Conservation (phyloP, 805 yeast species). For the Metschnikowia matae region DNA sequence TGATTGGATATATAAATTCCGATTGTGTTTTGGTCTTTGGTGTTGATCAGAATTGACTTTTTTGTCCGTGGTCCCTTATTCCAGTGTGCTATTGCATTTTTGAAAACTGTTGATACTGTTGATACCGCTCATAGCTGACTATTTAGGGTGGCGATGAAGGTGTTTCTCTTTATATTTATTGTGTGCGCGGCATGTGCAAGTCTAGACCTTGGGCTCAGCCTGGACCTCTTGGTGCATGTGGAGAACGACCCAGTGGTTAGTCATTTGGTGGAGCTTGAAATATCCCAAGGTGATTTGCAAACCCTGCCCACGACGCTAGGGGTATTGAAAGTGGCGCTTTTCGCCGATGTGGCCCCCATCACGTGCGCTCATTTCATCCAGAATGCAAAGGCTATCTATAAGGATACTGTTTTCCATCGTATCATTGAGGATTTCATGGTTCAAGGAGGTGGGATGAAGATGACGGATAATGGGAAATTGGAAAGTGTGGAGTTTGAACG, state of each 20-base stretch:
- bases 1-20: too few relatives aligned
- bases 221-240: constrained; percentile 20
- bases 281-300: constrained; percentile 26
- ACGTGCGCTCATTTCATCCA: constrained; percentile 36
- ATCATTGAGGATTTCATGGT: constrained; percentile 34
- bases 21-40: too few relatives aligned
- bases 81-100: too few relatives aligned
- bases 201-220: constrained; percentile 10
- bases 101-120: too few relatives aligned
- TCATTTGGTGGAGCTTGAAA: constrained; percentile 41
- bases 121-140: not conserved
- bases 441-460: constrained; percentile 34
- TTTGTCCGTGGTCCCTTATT: too few relatives aligned
- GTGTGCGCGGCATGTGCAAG: constrained; percentile 1
- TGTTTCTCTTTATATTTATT: constrained; percentile 5
- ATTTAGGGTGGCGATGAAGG: not conserved
- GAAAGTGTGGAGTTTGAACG: constrained; percentile 23
- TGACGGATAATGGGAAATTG: constrained; percentile 14
- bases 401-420: constrained; percentile 28
- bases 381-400: constrained; percentile 24
- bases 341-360: constrained; percentile 16
- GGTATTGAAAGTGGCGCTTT: constrained; percentile 26
- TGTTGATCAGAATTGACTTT: too few relatives aligned
- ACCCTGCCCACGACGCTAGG: constrained; percentile 29
- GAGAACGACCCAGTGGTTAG: constrained; percentile 47